Percentiles rank a stretch among this genome's conserved stretches.
Evolutionary conservation across 345 rosid species (phyloP).

Genomic region (Sapria himalayana): DNA sequence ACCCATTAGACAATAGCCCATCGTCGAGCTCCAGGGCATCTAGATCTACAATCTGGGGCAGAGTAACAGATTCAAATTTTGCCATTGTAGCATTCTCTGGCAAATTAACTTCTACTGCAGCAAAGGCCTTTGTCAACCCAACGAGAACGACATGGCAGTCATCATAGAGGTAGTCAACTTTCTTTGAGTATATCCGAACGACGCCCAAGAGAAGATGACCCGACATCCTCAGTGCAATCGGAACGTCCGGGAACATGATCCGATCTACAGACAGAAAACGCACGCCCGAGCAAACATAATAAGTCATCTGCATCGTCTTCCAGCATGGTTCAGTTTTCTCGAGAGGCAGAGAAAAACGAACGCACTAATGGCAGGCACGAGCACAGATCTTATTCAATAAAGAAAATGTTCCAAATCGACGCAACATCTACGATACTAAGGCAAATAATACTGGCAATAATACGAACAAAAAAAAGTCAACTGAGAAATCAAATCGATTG

Average conservation of each 20-base stretch:
- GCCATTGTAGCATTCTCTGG: slow-evolving; percentile 61
- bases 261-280: slow-evolving; percentile 18
- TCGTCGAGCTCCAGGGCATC: slow-evolving; percentile 42
- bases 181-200: slow-evolving; percentile 72
- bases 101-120: slow-evolving; percentile 30
- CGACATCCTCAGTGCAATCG: slow-evolving; percentile 67
- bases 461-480: not conserved
- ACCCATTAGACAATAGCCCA: slow-evolving; percentile 19
- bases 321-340: too few species aligned
- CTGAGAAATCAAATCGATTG: not conserved
- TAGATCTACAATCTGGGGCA: slow-evolving; percentile 43
- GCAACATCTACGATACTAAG: too few species aligned
- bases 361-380: too few species aligned
- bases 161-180: slow-evolving; percentile 60
- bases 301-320: too few species aligned
- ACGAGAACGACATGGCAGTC: slow-evolving; percentile 31
- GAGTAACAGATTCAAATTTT: slow-evolving; percentile 37
- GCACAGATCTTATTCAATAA: too few species aligned
- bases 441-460: too few species aligned
- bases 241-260: slow-evolving; percentile 55
- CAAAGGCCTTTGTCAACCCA: slow-evolving; percentile 38
- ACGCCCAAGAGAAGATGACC: slow-evolving; percentile 76
- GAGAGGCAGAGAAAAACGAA: too few species aligned
- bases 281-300: not conserved
- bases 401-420: too few species aligned